phyloP scores from a whole-genome alignment of 2,329 filamentous ascomycete genomes.

The Trichoderma lentiforme region DNA sequence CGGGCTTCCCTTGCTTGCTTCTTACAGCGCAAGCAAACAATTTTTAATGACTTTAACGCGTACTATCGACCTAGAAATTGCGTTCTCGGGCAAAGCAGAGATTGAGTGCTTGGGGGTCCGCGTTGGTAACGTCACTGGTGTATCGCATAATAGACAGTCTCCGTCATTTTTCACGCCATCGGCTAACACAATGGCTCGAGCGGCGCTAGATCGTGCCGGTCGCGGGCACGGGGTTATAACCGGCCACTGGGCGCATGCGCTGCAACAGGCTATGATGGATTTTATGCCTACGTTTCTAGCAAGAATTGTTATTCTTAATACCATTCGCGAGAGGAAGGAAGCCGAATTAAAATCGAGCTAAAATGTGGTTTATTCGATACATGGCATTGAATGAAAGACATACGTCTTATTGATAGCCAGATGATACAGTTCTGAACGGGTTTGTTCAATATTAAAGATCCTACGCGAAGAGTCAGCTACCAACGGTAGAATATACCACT shows the following conservation, averaged over 20 bases:
- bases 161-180: constrained; percentile 22
- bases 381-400: too few relatives aligned
- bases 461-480: too few relatives aligned
- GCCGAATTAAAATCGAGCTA: background rate
- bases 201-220: constrained; percentile 21
- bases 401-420: too few relatives aligned
- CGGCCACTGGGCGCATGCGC: constrained; percentile 22
- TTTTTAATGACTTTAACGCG: constrained; percentile 41
- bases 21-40: constrained; percentile 46
- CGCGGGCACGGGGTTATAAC: constrained; percentile 20
- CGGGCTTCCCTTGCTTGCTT: constrained; percentile 44
- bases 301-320: constrained; percentile 9
- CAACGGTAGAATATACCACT: too few relatives aligned
- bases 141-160: constrained; percentile 19
- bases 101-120: constrained; percentile 21
- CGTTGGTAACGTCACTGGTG: constrained; percentile 22
- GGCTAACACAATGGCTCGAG: constrained; percentile 21
- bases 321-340: background rate
- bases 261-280: constrained; percentile 17
- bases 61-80: constrained; percentile 42
- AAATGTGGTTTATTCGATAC: too few relatives aligned
- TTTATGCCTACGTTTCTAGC: constrained; percentile 15
- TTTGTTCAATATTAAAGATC: too few relatives aligned
- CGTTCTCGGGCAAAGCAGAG: constrained; percentile 18
- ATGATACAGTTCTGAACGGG: too few relatives aligned